Base-by-base conservation (phyloP, 805 yeast genomes). In the Yarrowia deformans region DNA sequence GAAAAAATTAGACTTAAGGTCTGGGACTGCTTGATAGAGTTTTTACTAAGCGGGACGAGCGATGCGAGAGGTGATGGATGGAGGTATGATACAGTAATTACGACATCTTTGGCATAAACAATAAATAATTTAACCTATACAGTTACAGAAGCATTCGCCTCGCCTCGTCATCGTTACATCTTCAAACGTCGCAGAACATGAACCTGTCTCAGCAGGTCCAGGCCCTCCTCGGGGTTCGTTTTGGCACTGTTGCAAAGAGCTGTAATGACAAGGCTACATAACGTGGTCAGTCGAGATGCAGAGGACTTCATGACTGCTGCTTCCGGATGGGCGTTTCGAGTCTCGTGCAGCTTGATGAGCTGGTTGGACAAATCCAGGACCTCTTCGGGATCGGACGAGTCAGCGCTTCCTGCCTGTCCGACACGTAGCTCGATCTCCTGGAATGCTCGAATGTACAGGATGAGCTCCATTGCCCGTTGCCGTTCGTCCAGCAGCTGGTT, bases 381-480 rank as follows among this genome's bases (percentile, higher is more conserved):
- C 42, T 60, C 66, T 7, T 60, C 66, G 2, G 66, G 52, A 13
- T 60, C 66, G 2, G 66, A 54, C 29, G 60, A 54, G 35, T 54
- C 46, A n/a, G 50, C 3, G 0, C 46, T 43, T 32, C 34, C 40
- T 2, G 34, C 66, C 19, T 45, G 52, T 8, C 66, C 52, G 8
- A 60, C 66, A 18, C 66, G 66, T 5, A 60, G 19, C n/a, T 60
- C 52, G 4, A 60, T 52, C 42, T 60, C 66, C 46, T 60, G 66
- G 52, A 60, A 60, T 18, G 66, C 52, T 13, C 66, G 40, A 43
- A 45, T 60, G 34, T 43, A 60, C 52, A 43, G 43, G 19, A 60
- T 45, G 39, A 60, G 66, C 18, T 60, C 66, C 50, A 60, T 45
- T 29, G 52, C 66, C 3, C 66, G 66, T 14, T 43, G 52, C 14